Evolutionary conservation across 495 filamentous ascomycete genomes (phyloP), one percentile per base, ranked within the genome.

Genomic region (Talaromyces proteolyticus): DNA sequence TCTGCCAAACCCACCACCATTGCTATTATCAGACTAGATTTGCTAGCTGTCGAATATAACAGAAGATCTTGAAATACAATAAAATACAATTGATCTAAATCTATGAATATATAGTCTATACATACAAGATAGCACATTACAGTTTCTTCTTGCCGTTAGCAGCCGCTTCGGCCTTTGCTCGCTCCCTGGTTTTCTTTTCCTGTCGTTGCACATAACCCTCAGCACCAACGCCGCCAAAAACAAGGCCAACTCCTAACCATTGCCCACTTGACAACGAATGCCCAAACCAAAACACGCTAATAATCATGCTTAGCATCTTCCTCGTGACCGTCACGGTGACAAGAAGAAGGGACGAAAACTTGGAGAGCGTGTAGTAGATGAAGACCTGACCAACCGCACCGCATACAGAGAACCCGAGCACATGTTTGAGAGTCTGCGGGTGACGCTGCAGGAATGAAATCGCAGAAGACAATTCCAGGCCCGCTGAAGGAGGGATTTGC

Each of bases 281-380:
- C 23, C 94, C 93, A 67, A 96, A 98, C 74, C 87, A 89, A 46
- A 97, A 73, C 21, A 98, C 93, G 52, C 87, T 92, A 39, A 98
- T 76, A 53, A 97, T 87, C 93, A 98, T 98, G 51, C 91, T 96
- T 61, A 96, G 77, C 94, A 98, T 98, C 73, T 98, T 98, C 55
- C 93, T 77, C 40, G 93, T 98, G 10, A 98, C 93, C 2, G 91
- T 98, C 0, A 98, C 90, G 8, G 93, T 98, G 11, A 96, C 93
- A 22, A 98, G 82, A 44, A 97, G 76, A 49, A 98, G 75, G 7
- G 86, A 91, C 26, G 88, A 93, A 70, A 98, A 98, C 34, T 85
- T 85, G 12, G 88, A 85, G 29, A 98, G 78, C 0, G 94, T 96
- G 69, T 95, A 91, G 77, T 96, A 98, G 55, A 98, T 96, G 64